phyloP scores from a whole-genome alignment of 495 filamentous ascomycete species.

The Podospora sp. region DNA sequence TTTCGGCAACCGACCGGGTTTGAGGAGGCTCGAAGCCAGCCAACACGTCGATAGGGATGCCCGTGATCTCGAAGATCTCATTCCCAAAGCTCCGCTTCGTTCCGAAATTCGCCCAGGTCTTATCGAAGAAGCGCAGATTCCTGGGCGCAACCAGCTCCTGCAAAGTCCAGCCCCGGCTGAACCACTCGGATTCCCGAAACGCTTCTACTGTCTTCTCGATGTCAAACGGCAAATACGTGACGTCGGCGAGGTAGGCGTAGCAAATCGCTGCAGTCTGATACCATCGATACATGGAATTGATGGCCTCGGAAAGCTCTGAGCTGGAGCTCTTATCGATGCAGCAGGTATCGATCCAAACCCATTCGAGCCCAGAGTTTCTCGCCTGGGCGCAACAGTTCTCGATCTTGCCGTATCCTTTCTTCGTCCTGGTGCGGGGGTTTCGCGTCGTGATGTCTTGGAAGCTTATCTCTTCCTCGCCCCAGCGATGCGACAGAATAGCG shows the following conservation, averaged over 20 bases:
- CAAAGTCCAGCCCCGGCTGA: background rate
- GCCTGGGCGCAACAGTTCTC: background rate
- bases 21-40: background rate
- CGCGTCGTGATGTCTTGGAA: background rate
- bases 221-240: background rate
- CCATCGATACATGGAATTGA: background rate
- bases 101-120: background rate
- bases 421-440: background rate
- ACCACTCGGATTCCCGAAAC: background rate
- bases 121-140: background rate
- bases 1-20: background rate
- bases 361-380: background rate
- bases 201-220: background rate
- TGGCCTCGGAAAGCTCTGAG: too few species aligned
- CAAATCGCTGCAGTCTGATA: background rate
- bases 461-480: background rate
- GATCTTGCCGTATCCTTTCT: background rate
- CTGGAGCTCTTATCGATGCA: too few species aligned
- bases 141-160: too few species aligned
- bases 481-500: background rate
- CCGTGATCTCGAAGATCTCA: background rate
- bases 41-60: background rate
- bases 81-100: background rate
- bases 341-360: too few species aligned
- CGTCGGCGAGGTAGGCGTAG: background rate